These are phyloP conservation scores for Torulaspora microellipsoides DNA, from an alignment of 805 yeast species.

Conservation along the genomic window DNA sequence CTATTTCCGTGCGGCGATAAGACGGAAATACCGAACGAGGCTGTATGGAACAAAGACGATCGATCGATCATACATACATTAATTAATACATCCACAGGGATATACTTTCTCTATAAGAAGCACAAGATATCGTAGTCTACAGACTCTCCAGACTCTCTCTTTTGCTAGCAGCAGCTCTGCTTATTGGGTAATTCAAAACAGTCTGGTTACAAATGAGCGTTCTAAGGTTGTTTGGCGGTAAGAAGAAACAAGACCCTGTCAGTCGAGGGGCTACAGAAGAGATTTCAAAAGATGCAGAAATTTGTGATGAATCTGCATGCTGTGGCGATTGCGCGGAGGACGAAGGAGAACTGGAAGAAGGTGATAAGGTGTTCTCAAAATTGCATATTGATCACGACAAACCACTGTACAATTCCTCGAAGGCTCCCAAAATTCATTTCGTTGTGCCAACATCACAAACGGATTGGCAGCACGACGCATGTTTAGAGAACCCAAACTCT, in stretches of 20 bases:
- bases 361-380: constrained; percentile 22
- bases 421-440: constrained; percentile 64
- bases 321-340: constrained; percentile 23
- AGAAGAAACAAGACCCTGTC: constrained; percentile 1
- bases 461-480: constrained; percentile 83
- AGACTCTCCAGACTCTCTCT: too few species aligned
- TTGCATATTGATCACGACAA: constrained; percentile 31
- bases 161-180: too few species aligned
- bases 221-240: constrained; percentile 5
- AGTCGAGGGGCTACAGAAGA: constrained; percentile 10
- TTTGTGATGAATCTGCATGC: constrained; percentile 22
- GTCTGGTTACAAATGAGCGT: constrained; percentile 7
- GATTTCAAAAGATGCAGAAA: constrained; percentile 20
- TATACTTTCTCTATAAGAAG: too few species aligned
- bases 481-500: constrained; percentile 38
- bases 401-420: constrained; percentile 67
- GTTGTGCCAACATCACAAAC: constrained; percentile 77
- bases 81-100: too few species aligned
- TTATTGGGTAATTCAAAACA: too few species aligned
- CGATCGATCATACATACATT: too few species aligned
- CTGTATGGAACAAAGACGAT: too few species aligned
- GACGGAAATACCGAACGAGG: too few species aligned
- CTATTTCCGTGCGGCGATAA: too few species aligned
- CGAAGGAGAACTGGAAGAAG: constrained; percentile 28
- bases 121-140: too few species aligned